Evolutionary conservation across 2,329 filamentous ascomycete species (phyloP).

Genomic region (Plenodomus biglobosus): DNA sequence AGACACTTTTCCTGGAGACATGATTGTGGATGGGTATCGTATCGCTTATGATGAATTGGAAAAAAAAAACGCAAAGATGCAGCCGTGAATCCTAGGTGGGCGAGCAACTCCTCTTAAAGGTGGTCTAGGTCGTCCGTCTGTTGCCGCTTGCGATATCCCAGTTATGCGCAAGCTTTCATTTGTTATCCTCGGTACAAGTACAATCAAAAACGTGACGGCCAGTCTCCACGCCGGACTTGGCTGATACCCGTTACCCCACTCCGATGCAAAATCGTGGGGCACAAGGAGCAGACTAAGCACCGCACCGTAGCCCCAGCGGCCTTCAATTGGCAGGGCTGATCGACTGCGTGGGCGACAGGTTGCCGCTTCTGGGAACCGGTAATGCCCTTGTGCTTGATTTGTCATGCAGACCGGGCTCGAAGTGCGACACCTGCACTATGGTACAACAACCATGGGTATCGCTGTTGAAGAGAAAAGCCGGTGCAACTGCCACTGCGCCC

Average conservation of each 20-base stretch:
- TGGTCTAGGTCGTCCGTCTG: not conserved
- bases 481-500: not conserved
- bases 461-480: not conserved
- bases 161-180: not conserved
- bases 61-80: not conserved
- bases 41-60: not conserved
- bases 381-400: not conserved
- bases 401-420: not conserved
- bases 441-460: no score
- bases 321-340: constrained; percentile 1
- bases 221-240: constrained; percentile 1
- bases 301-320: not conserved
- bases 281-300: constrained; percentile 5
- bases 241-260: constrained; percentile 17
- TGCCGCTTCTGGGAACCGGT: not conserved
- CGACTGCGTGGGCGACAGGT: not conserved
- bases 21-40: constrained; percentile 35
- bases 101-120: not conserved
- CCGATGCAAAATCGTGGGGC: constrained; percentile 18
- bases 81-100: no score
- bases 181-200: constrained; percentile 8
- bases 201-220: not conserved
- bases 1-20: constrained; percentile 51
- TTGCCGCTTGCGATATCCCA: not conserved
- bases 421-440: not conserved